Evolutionary conservation across 805 yeast genomes (phyloP).

Genomic region (Ogataea saltuana): DNA sequence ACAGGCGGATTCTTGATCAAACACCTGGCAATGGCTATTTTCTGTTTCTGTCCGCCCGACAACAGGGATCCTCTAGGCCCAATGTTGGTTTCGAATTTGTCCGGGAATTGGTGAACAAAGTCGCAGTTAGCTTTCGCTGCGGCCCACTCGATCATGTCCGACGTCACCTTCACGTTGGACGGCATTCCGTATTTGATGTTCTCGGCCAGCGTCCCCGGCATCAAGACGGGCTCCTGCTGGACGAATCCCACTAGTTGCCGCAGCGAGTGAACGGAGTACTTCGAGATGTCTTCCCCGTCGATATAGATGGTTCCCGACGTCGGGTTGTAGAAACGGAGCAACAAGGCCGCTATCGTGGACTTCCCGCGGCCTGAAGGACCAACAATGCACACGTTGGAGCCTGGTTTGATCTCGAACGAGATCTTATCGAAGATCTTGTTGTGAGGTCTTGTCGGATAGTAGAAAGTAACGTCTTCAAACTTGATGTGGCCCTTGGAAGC

Average conservation of each 20-base stretch:
- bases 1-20: constrained; percentile 65
- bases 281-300: constrained; percentile 64
- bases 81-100: constrained; percentile 76
- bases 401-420: constrained; percentile 65
- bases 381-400: constrained; percentile 89
- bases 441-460: constrained; percentile 85
- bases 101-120: constrained; percentile 75
- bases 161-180: constrained; percentile 50
- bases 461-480: constrained; percentile 67
- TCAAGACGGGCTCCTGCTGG: constrained; percentile 87
- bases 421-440: constrained; percentile 63
- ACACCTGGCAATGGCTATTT: constrained; percentile 76
- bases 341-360: constrained; percentile 80
- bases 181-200: constrained; percentile 75
- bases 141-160: constrained; percentile 64
- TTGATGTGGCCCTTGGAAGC: constrained; percentile 55
- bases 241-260: constrained; percentile 82
- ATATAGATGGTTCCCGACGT: constrained; percentile 62
- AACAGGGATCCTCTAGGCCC: constrained; percentile 73
- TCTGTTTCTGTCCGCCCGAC: constrained; percentile 78
- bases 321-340: constrained; percentile 85
- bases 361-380: constrained; percentile 97
- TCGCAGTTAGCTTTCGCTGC: constrained; percentile 72
- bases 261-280: constrained; percentile 73
- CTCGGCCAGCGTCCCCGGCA: constrained; percentile 85